These are phyloP conservation scores for Quercus engelmannii DNA, from an alignment of 306 rosid genomes.

Conservation along the genomic window DNA sequence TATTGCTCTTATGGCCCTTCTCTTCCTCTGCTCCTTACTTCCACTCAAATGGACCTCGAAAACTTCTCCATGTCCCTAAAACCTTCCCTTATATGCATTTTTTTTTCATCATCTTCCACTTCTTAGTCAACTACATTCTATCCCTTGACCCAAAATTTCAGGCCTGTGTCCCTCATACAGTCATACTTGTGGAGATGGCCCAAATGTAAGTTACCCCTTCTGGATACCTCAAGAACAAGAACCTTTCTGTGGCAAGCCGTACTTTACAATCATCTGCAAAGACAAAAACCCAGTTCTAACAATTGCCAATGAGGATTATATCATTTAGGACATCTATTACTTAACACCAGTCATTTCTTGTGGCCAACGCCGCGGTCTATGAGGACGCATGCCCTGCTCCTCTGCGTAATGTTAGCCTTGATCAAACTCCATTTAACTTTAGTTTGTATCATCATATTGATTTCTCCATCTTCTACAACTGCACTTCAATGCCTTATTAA, in stretches of 20 bases:
- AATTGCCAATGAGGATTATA: constrained; percentile 38
- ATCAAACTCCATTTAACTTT: constrained; percentile 39
- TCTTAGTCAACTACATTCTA: constrained; percentile 9
- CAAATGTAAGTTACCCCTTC: constrained; percentile 55
- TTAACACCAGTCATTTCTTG: constrained; percentile 35
- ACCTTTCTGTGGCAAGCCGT: constrained; percentile 51
- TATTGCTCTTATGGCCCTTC: neutral
- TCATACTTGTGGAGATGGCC: constrained; percentile 48
- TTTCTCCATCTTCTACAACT: constrained; percentile 58
- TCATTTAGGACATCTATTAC: constrained; percentile 50
- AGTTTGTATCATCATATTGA: constrained; percentile 22
- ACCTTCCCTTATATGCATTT: constrained; percentile 25
- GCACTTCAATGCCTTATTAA: constrained; percentile 38
- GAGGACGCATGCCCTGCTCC: constrained; percentile 48
- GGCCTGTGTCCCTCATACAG: constrained; percentile 35
- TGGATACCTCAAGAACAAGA: constrained; percentile 47
- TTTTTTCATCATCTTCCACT: constrained; percentile 18
- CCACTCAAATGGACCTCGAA: constrained; percentile 31
- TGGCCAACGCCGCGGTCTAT: constrained; percentile 30
- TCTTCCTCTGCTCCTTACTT: constrained; percentile 23
- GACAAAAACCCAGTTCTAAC: constrained; percentile 40
- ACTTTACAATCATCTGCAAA: constrained; percentile 45
- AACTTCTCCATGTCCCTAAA: constrained; percentile 19
- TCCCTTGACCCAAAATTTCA: constrained; percentile 34
- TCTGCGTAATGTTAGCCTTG: constrained; percentile 39